Conservation (phyloP, 345 rosid species). For the Adansonia digitata region DNA sequence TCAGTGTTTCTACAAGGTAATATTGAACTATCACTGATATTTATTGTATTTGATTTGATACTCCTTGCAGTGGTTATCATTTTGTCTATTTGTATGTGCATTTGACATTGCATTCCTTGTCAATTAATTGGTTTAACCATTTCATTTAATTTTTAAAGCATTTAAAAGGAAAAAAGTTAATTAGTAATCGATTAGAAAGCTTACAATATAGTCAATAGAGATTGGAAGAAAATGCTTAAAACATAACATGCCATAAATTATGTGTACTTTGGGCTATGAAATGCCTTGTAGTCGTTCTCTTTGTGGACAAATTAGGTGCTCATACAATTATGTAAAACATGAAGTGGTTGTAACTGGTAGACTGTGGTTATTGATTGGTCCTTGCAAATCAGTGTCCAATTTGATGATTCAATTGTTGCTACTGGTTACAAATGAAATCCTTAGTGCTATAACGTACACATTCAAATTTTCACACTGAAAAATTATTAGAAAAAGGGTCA, state of each 20-base stretch:
- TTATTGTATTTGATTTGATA: not conserved
- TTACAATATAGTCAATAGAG: not conserved
- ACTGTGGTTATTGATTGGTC: not conserved
- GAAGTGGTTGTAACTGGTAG: not conserved
- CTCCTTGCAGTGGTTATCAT: not conserved
- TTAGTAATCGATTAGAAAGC: not conserved
- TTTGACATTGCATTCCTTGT: not conserved
- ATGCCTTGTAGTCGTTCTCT: not conserved
- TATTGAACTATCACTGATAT: not conserved
- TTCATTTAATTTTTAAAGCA: not conserved
- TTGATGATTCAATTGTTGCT: not conserved
- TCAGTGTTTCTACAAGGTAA: not conserved
- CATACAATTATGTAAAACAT: not conserved
- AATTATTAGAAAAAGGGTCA: not conserved
- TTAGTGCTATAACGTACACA: not conserved
- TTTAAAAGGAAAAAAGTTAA: not conserved
- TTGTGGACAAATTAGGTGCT: not conserved
- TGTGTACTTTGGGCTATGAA: not conserved
- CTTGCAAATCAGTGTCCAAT: not conserved
- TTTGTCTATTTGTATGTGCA: not conserved
- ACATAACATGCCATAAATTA: not conserved
- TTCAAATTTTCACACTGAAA: not conserved
- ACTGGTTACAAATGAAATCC: not conserved
- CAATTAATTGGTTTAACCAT: not conserved
- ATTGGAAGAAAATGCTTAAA: not conserved